Base-by-base conservation (phyloP, 176 grass and related monocot species). In the Alopecurus myosuroides region DNA sequence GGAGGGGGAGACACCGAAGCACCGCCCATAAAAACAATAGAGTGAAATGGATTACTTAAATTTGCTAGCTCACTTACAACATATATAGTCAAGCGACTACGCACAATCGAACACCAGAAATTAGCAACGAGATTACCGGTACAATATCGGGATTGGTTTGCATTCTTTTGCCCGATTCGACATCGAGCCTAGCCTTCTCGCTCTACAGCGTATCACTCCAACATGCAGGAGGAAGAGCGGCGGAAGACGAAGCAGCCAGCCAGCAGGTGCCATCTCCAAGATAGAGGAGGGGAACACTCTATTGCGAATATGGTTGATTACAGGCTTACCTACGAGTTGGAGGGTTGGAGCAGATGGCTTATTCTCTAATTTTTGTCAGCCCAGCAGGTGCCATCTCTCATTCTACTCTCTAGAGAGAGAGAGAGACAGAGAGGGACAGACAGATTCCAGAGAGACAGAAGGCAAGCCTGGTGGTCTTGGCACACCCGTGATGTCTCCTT, bases 401-500 rank as follows among this genome's bases (percentile, higher is more conserved):
- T 31, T 77, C 29, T 62, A 31, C 73, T 66, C n/a, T 77, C 5
- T 15, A n/a, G n/a, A 28, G 31, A n/a, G 20, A n/a, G n/a, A n/a
- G n/a, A n/a, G n/a, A n/a, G n/a, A n/a, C n/a, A n/a, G n/a, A n/a
- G n/a, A n/a, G n/a, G n/a, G n/a, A n/a, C n/a, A n/a, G n/a, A n/a
- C n/a, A n/a, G n/a, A n/a, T n/a, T n/a, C 26, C 28, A 29, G 35
- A 53, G 7, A 39, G 52, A 67, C 9, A 67, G 19, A 51, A 53
- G 17, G 23, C 3, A 22, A 41, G 55, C 65, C 48, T 55, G 80
- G 72, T 79, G 44, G 87, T 63, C 41, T 41, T 17, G 40, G 75
- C 55, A 36, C 23, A 77, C n/a, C n/a, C 55, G 81, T 74, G 75
- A 29, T 79, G 75, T 41, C 60, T 84, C 42, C 66, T 72, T 65